These are phyloP conservation scores for Apiospora arundinis DNA, from an alignment of 2,329 filamentous ascomycete species.

Conservation along the genomic window DNA sequence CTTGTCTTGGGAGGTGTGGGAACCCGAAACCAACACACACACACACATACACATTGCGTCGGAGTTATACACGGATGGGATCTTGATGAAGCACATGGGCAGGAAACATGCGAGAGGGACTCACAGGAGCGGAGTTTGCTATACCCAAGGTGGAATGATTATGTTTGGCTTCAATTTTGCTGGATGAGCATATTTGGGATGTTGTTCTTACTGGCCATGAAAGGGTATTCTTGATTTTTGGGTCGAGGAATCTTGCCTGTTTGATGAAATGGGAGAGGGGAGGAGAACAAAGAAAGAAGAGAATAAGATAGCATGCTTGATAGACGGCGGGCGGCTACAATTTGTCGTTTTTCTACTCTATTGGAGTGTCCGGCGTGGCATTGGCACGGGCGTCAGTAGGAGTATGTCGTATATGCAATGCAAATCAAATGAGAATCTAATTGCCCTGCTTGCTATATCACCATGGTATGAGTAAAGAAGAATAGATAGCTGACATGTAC, in stretches of 20 bases:
- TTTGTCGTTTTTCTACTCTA: not conserved
- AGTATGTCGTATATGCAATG: constrained; percentile 6
- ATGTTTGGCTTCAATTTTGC: constrained; percentile 15
- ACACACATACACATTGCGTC: constrained; percentile 17
- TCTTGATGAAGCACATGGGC: constrained; percentile 20
- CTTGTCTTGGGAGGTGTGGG: not conserved
- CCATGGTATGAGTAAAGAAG: not conserved
- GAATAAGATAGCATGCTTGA: constrained; percentile 8
- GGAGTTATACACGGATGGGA: constrained; percentile 21
- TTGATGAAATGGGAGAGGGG: not conserved
- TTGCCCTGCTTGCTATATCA: not conserved
- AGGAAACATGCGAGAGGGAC: constrained; percentile 10
- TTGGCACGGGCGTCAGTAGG: not conserved
- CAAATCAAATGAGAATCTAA: constrained; percentile 6
- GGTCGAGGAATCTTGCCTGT: not conserved
- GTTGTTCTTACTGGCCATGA: not conserved
- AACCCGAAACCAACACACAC: constrained; percentile 5
- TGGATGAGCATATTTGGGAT: constrained; percentile 14
- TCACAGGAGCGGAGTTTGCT: constrained; percentile 22
- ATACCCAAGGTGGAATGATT: constrained; percentile 21
- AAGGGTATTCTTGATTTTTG: constrained; percentile 11
- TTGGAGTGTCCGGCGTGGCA: not conserved
- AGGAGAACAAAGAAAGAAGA: not conserved
- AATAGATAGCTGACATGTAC: constrained; percentile 2
- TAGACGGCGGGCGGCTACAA: constrained; percentile 2